Percentiles rank a stretch among this genome's conserved stretches.
These are phyloP conservation scores for Physocladia obscura DNA, from an alignment of 192 early-diverging fungal genomes.

Conservation along the genomic window DNA sequence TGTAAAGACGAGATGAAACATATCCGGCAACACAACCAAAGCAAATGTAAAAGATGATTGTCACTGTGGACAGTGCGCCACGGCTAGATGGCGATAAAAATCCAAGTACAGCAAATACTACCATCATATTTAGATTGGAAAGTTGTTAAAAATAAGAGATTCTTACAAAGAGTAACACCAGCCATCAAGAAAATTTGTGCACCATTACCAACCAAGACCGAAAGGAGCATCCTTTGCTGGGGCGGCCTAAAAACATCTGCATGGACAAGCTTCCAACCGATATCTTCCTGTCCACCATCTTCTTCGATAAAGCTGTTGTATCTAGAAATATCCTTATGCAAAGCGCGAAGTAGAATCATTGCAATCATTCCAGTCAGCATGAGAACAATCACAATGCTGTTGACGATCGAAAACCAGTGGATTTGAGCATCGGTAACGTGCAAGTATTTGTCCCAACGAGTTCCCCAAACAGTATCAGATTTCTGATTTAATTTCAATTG, in stretches of 20 bases:
- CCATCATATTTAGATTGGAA: no score
- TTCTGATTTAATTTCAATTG: constrained; percentile 24
- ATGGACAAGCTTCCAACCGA: constrained; percentile 68
- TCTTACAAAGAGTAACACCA: constrained; percentile 51
- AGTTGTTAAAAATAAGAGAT: not conserved
- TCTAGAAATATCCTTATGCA: constrained; percentile 61
- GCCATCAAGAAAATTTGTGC: constrained; percentile 56
- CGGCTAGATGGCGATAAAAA: constrained; percentile 85
- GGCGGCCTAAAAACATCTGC: constrained; percentile 63
- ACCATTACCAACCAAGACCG: constrained; percentile 58
- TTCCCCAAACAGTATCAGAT: constrained; percentile 48
- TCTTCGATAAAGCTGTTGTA: constrained; percentile 55
- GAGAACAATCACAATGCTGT: constrained; percentile 58
- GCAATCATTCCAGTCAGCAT: constrained; percentile 60
- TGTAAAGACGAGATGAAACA: constrained; percentile 84
- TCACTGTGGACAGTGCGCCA: constrained; percentile 84
- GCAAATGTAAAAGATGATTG: constrained; percentile 87
- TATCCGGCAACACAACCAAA: constrained; percentile 85
- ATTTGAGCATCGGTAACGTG: constrained; percentile 52
- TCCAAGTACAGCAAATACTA: constrained; percentile 89
- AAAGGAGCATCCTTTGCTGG: constrained; percentile 49
- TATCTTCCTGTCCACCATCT: constrained; percentile 61
- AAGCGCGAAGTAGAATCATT: constrained; percentile 57
- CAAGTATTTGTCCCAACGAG: constrained; percentile 63
- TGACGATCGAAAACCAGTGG: constrained; percentile 66